Conservation (phyloP, 495 filamentous ascomycete genomes). For the Podospora pseudoanserina region DNA sequence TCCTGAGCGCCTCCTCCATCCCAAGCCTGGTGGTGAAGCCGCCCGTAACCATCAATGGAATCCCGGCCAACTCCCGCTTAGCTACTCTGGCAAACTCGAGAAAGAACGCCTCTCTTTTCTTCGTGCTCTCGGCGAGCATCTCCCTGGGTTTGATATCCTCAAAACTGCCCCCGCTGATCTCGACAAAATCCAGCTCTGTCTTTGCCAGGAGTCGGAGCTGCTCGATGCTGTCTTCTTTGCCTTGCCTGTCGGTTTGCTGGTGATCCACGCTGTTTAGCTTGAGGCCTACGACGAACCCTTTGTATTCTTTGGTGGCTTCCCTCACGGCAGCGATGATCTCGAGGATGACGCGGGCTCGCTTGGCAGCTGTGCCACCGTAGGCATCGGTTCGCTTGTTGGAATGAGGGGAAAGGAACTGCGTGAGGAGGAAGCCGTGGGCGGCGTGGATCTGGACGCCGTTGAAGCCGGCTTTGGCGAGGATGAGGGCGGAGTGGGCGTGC, state of each 20-base stretch:
- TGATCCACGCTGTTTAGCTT: conserved; percentile 63
- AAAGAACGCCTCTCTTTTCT: conserved; percentile 60
- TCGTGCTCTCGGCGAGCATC: conserved; percentile 35
- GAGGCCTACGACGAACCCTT: conserved; percentile 58
- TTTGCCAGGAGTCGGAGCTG: conserved; percentile 51
- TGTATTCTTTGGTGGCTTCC: conserved; percentile 54
- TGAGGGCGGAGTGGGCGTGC: conserved; percentile 57
- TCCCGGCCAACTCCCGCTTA: conserved; percentile 40
- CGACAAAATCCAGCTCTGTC: conserved; percentile 59
- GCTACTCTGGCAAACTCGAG: conserved; percentile 51
- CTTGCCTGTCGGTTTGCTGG: conserved; percentile 31
- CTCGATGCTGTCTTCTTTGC: conserved; percentile 47
- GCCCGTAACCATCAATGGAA: conserved; percentile 45
- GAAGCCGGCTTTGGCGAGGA: conserved; percentile 65
- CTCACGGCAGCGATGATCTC: conserved; percentile 61
- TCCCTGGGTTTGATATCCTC: conserved; percentile 38
- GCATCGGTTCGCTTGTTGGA: conserved; percentile 59
- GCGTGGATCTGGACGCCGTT: conserved; percentile 72
- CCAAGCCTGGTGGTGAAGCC: conserved; percentile 56
- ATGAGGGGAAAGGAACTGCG: conserved; percentile 64
- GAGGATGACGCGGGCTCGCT: conserved; percentile 58
- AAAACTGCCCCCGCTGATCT: conserved; percentile 58
- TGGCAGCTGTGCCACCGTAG: conserved; percentile 67
- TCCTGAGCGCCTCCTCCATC: conserved; percentile 49
- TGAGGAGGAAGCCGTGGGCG: conserved; percentile 70